Base-by-base conservation (phyloP, 164 flowering plant genomes). In the Piper longum region DNA sequence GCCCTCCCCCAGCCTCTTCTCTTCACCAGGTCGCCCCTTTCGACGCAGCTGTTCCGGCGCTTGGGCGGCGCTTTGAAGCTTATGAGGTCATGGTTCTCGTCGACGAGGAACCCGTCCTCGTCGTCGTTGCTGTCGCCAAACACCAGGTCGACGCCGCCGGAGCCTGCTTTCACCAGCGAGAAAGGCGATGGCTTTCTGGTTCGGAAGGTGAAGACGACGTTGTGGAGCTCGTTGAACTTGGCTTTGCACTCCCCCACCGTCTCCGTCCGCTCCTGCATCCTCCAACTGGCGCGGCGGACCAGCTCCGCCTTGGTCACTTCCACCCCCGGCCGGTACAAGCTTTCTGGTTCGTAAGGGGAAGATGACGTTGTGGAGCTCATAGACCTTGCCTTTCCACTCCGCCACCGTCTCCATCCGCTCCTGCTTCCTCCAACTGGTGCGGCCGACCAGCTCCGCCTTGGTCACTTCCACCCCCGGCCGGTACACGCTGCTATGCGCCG, bases 401-500 rank as follows among this genome's bases (percentile, higher is more conserved):
- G 93, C 93, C 4, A 93, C 88, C 55, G 48, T 76, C 56, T 93
- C 99, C 1, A 76, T 82, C 62, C 80, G 85, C 72, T 90, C 97
- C 45, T 93, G 92, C 45, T 88, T 61, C 63, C 99, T 75, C 99
- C 99, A 90, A 61, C 87, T 95, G 41, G 83, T 83, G 48, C 91
- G 70, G 4, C 80, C 74, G 2, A 87, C 80, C 4, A 95, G 80
- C 64, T 85, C 87, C 0, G 99, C 97, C 43, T 71, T 80, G 16
- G 97, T 90, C 2, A 95, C 96, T 70, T 95, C 99, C 85, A 95
- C 86, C 4, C 97, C 97, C 0, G 96, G 97, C 0, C 97, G 84
- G 73, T 86, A 84, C 5, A 91, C 91, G 71, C 85, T 83, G 4
- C 93, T 82, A 59, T 85, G 93, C 0, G 83, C 62, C 61, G n/a